Percentiles rank a stretch among this genome's conserved stretches.
Conservation (phyloP, 164 flowering plant species). For the Paratinospora sagittata region DNA sequence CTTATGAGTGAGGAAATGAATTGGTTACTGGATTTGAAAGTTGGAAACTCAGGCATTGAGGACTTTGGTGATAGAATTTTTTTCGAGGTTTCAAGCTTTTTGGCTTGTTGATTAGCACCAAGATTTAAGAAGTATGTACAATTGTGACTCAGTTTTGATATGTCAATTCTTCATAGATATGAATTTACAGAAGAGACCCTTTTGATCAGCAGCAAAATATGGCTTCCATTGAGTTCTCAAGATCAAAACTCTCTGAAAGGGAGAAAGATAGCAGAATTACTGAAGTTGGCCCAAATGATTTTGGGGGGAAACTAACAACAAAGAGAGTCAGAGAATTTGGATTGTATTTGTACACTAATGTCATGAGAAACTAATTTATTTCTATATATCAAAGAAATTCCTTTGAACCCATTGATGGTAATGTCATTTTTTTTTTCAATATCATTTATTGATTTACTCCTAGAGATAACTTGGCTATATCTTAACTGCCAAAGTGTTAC, state of each 20-base stretch:
- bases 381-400: background rate
- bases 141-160: constrained; percentile 6
- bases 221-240: background rate
- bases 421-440: background rate
- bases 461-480: no score
- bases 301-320: constrained; percentile 1
- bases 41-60: constrained; percentile 3
- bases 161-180: background rate
- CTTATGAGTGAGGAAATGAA: background rate
- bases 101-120: background rate
- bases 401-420: background rate
- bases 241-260: background rate
- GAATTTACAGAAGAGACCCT: background rate
- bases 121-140: background rate
- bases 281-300: background rate
- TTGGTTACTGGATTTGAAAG: background rate
- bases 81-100: constrained; percentile 7
- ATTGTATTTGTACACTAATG: background rate
- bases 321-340: background rate
- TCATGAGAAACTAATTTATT: background rate
- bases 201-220: background rate
- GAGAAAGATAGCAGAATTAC: background rate
- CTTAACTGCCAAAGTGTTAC: no score
- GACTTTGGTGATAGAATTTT: background rate
- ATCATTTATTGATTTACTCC: no score